phyloP scores from a whole-genome alignment of 1,284 basidiomycete genomes.

The Sphaerobolus stellatus region DNA sequence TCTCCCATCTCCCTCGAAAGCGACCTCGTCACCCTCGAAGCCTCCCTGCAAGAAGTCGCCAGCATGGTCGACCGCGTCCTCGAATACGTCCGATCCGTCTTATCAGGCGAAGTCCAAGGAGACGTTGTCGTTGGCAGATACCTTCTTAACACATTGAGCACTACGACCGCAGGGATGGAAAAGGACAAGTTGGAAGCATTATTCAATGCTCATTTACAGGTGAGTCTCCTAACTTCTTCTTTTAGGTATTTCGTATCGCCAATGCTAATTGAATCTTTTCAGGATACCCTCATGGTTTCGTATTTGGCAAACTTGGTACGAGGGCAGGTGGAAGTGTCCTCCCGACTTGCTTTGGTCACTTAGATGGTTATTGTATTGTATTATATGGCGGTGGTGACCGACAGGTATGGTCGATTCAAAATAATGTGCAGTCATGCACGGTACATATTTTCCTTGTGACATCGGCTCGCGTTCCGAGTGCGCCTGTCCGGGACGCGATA shows the following conservation, averaged over 20 bases:
- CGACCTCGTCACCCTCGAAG: slow-evolving; percentile 70
- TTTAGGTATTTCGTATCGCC: slow-evolving; percentile 12
- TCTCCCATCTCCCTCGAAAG: slow-evolving; percentile 49
- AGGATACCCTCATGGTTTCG: slow-evolving; percentile 93
- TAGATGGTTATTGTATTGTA: slow-evolving; percentile 4
- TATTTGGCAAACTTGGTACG: slow-evolving; percentile 94
- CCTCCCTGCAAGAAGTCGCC: slow-evolving; percentile 68
- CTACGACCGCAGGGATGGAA: slow-evolving; percentile 62
- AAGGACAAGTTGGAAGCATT: slow-evolving; percentile 53
- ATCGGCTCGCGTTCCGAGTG: too few species aligned
- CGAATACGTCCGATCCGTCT: slow-evolving; percentile 82
- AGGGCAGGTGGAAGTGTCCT: slow-evolving; percentile 91
- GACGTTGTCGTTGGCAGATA: slow-evolving; percentile 90
- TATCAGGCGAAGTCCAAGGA: slow-evolving; percentile 76
- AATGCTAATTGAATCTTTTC: too few species aligned
- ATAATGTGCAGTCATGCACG: slow-evolving; percentile 4
- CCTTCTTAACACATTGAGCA: slow-evolving; percentile 86
- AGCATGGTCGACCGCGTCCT: slow-evolving; percentile 85
- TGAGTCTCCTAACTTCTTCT: slow-evolving; percentile 31
- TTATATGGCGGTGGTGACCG: too few species aligned
- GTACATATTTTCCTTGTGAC: too few species aligned
- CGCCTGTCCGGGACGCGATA: too few species aligned
- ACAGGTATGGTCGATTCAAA: too few species aligned
- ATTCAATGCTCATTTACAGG: slow-evolving; percentile 76
- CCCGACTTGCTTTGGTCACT: slow-evolving; percentile 78